phyloP scores from a whole-genome alignment of 179 eudicot species.

The Monotropa hypopitys region DNA sequence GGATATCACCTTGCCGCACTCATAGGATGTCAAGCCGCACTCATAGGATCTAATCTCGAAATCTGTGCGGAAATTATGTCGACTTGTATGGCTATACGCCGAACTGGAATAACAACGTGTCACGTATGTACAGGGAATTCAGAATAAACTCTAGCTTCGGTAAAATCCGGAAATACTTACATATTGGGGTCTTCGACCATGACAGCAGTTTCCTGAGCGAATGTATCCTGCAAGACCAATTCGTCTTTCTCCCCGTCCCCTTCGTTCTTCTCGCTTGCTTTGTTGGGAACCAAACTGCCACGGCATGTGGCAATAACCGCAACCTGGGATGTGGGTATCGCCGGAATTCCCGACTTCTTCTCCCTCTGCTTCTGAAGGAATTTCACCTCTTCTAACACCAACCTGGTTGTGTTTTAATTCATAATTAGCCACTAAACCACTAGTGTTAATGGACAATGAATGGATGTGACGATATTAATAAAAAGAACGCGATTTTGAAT shows the following conservation, averaged over 20 bases:
- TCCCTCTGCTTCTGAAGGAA: conserved; percentile 85
- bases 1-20: too few species aligned
- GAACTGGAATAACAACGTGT: too few species aligned
- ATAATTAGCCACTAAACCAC: not conserved
- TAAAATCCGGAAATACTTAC: conserved; percentile 30
- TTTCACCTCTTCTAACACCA: conserved; percentile 79
- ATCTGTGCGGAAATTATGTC: too few species aligned
- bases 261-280: conserved; percentile 43
- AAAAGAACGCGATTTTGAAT: not conserved
- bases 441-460: not conserved
- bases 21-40: too few species aligned
- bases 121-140: too few species aligned
- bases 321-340: conserved; percentile 21
- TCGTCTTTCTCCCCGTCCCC: conserved; percentile 85
- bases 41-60: too few species aligned
- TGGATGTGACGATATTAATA: not conserved
- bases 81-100: too few species aligned
- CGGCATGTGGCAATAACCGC: not conserved
- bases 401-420: conserved; percentile 24
- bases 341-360: conserved; percentile 62
- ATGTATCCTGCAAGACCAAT: conserved; percentile 91
- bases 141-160: too few species aligned
- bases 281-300: conserved; percentile 31
- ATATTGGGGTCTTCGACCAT: conserved; percentile 91
- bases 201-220: conserved; percentile 96